Base-by-base conservation (phyloP, 140 eudicot species). In the Stevia rebaudiana region DNA sequence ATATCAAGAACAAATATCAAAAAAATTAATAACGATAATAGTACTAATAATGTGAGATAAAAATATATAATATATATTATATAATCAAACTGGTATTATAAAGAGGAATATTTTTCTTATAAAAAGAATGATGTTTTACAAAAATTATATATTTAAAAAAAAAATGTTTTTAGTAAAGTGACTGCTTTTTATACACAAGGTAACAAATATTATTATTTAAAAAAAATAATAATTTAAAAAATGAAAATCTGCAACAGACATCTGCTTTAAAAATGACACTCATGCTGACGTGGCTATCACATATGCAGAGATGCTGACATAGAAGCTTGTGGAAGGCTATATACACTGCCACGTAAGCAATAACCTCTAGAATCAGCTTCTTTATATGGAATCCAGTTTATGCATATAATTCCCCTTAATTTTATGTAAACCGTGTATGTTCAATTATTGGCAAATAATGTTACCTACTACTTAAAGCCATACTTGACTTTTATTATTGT, bases 391-490 rank as follows among this genome's bases (percentile, higher is more conserved):
- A 33, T 33, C 37, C 37, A 33, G 37, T 33, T 33, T 33, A 8
- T 6, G 7, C 37, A 3, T 33, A 6, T 6, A 8, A 8, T 33
- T 33, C 37, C 37, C 37, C 37, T 33, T 33, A n/a, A n/a, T 3
- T 8, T 1, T 1, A 30, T 2, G 37, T 33, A 33, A 33, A 33
- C 37, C 4, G 37, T 8, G 37, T 33, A 33, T 55, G 6, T 35
- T 16, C 47, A 58, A 58, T 13, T 57, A 70, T n/a, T 59, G 46
- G 68, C 50, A 53, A 19, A 51, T 67, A 24, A 63, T 25, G 58
- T 53, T 37, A 36, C 19, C 18, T 49, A 56, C 66, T 23, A 25
- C 49, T 25, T 7, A 17, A 68, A 68, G 56, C 47, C 66, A 25
- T 25, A 43, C 30, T 56, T 28, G 73, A 25, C 65, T 23, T 68